Evolutionary conservation across 306 rosid genomes (phyloP).

Genomic region (Cicer judaicum): DNA sequence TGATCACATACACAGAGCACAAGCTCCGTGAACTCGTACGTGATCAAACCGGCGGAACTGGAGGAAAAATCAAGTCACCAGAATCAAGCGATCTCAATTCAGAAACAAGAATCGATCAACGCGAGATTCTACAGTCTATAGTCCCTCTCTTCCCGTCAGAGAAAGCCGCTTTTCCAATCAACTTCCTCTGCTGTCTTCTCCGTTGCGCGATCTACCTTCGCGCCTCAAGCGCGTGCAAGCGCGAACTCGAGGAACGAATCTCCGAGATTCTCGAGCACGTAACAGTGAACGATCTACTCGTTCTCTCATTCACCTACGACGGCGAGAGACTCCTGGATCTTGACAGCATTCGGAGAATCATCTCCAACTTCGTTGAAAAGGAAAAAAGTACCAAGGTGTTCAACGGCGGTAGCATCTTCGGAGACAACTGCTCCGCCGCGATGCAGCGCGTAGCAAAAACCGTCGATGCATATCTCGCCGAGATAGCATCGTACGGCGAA

Average conservation of each 20-base stretch:
- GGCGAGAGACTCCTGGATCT: constrained; percentile 83
- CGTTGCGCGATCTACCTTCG: constrained; percentile 71
- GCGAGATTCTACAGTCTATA: constrained; percentile 62
- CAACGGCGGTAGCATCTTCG: constrained; percentile 56
- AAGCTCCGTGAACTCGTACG: constrained; percentile 80
- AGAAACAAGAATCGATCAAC: constrained; percentile 48
- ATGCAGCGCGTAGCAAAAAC: constrained; percentile 69
- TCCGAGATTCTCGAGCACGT: constrained; percentile 73
- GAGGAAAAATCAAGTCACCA: background rate
- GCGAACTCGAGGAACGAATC: constrained; percentile 74
- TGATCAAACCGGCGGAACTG: constrained; percentile 73
- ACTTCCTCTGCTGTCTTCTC: constrained; percentile 90
- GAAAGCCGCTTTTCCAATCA: constrained; percentile 74
- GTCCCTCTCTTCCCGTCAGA: constrained; percentile 74
- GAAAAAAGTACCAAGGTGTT: constrained; percentile 75
- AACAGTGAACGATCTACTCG: constrained; percentile 70
- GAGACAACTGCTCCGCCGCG: constrained; percentile 58
- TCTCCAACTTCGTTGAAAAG: constrained; percentile 69
- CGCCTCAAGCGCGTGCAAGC: constrained; percentile 61
- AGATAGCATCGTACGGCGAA: constrained; percentile 64
- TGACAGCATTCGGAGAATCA: constrained; percentile 71
- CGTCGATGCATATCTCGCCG: constrained; percentile 62
- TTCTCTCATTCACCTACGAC: constrained; percentile 74
- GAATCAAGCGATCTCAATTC: constrained; percentile 27
- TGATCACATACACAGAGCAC: constrained; percentile 74